Evolutionary conservation across 78 protist genomes (phyloP), one percentile per base, ranked within the genome.

Genomic region (Dictyostelium firmibasis): DNA sequence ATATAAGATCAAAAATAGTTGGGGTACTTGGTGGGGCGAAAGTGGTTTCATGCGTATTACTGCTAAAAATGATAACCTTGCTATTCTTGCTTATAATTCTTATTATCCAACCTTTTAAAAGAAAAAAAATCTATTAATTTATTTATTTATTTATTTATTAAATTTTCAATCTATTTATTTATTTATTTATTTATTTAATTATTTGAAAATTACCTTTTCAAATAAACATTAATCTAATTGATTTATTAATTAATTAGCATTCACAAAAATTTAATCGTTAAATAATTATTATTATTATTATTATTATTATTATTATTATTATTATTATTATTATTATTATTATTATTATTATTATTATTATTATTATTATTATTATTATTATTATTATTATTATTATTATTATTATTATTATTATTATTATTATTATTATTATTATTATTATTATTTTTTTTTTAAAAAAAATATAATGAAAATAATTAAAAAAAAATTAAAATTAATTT

Each of bases 21-120:
- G 87, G 87, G 77, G 77, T 0, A 77, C 84, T 3, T 78, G 81
- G 85, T 89, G 94, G 94, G 94, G 86, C 8, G 29, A 53, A 16
- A 1, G 38, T 0, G 94, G 86, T 7, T 60, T 36, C 11, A 82
- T 89, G 79, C 3, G 29, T 2, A 38, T 89, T 2, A 50, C 60
- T 3, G 92, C 84, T 20, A 14, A 60, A 38, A 85, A 85, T 36
- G 92, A 85, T 85, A 85, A 85, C n/a, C 67, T 50, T 50, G 53
- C 38, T 29, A 33, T 85, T 8, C 53, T 85, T 10, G 76, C 44
- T 20, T 85, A 85, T 14, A 13, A 29, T 4, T 29, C 67, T 10
- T 75, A 75, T 53, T 85, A 35, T 53, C 92, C 92, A 85, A 74
- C 38, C 0, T 50, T 85, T 60, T 85, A 85, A 85, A 75, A 13